phyloP scores from a whole-genome alignment of 2,329 filamentous ascomycete genomes.

The Curvularia eragrostidis region DNA sequence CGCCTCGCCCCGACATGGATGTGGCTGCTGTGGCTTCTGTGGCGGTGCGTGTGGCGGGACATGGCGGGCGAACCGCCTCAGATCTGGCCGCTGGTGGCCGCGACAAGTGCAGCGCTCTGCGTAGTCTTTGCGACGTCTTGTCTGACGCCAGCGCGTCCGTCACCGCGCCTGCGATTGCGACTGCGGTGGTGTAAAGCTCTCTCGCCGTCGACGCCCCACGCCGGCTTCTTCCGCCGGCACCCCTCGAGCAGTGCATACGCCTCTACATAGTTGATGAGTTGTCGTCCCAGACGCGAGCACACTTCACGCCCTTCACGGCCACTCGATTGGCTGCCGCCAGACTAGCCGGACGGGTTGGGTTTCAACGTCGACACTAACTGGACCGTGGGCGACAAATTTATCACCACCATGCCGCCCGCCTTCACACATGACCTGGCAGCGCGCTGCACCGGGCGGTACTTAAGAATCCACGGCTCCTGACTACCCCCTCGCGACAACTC shows the following conservation, averaged over 20 bases:
- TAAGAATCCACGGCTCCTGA: slow-evolving; percentile 39
- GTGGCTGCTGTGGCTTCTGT: too few relatives aligned
- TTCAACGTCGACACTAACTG: slow-evolving; percentile 45
- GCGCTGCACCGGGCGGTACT: slow-evolving; percentile 37
- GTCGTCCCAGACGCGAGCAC: slow-evolving; percentile 42
- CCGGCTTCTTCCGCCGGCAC: slow-evolving; percentile 26
- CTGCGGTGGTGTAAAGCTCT: too few relatives aligned
- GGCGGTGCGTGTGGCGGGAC: too few relatives aligned
- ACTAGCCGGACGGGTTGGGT: slow-evolving; percentile 47
- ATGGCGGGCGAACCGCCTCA: too few relatives aligned
- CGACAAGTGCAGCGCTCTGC: too few relatives aligned
- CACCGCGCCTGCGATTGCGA: too few relatives aligned
- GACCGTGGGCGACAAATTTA: slow-evolving; percentile 37
- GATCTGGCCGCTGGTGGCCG: too few relatives aligned
- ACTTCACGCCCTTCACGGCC: slow-evolving; percentile 33
- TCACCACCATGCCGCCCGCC: slow-evolving; percentile 47
- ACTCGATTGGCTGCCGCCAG: slow-evolving; percentile 38
- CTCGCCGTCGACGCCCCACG: slow-evolving; percentile 1
- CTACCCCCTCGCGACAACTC: too few relatives aligned
- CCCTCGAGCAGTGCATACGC: slow-evolving; percentile 39
- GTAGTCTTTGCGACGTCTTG: too few relatives aligned
- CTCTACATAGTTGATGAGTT: slow-evolving; percentile 48
- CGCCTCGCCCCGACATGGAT: neutral
- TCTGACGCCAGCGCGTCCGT: too few relatives aligned
- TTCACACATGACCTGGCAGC: slow-evolving; percentile 47